Base-by-base conservation (phyloP, 106 monocot genomes). In the Gastrodia elata region DNA sequence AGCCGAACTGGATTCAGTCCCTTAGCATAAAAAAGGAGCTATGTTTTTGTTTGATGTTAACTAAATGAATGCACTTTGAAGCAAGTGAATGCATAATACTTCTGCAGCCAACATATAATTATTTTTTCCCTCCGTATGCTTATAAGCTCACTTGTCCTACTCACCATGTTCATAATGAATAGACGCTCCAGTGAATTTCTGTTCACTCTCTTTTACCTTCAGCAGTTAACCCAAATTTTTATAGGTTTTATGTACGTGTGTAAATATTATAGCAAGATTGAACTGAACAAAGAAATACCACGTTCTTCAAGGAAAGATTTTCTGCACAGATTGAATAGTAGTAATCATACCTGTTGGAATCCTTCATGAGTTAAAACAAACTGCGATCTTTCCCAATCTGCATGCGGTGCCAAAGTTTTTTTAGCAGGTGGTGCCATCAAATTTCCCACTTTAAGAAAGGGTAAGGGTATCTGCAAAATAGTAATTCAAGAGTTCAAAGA, bases 321-420 rank as follows among this genome's bases (percentile, higher is more conserved):
- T 75, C 27, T 25, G 18, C 30, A 35, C 10, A 25, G 38, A 80
- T 67, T 25, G 38, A 68, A 37, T n/a, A 26, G 18, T 46, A 76
- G 64, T 32, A 80, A 64, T 57, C 72, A 68, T 28, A 97, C 96
- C 96, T 97, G 90, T 69, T 90, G 87, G 34, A 97, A 88, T 42
- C 84, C 84, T 61, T 92, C 96, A 70, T 97, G 92, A 75, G 88
- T 97, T 75, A 97, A 78, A 84, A 90, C 65, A 79, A 97, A 92
- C 49, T 88, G 92, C 10, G 86, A 86, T 73, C 83, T 86, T 77
- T 85, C 86, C 92, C 96, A 97, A 75, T 92, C 92, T 69, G 77
- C 78, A 80, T 97, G 96, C 58, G 96, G 92, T 70, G 96, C 83
- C 83, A 92, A 44, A 70, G 86, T 83, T 28, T 79, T 81, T 40